Conservation (phyloP, 2,329 filamentous ascomycete genomes). For the Fusarium albosuccineum region DNA sequence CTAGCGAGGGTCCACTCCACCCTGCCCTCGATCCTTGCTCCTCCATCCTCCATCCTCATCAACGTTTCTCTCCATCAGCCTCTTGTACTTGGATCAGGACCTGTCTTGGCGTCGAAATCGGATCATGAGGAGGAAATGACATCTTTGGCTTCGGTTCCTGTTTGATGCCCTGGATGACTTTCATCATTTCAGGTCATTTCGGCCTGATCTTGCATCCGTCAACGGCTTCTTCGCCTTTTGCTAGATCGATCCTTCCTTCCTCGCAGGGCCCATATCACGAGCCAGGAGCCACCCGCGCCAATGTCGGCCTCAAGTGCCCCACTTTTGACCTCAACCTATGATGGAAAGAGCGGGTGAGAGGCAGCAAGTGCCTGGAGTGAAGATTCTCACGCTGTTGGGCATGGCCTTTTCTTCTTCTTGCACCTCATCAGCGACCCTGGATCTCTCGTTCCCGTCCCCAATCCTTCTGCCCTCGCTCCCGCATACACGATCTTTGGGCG, state of each 20-base stretch:
- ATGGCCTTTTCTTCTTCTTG: slow-evolving; percentile 5
- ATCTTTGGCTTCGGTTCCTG: neutral
- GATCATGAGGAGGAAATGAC: slow-evolving; percentile 23
- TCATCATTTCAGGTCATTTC: slow-evolving; percentile 24
- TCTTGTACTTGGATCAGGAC: slow-evolving; percentile 17
- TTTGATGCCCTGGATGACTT: slow-evolving; percentile 11
- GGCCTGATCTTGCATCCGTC: slow-evolving; percentile 8
- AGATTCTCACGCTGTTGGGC: slow-evolving; percentile 23
- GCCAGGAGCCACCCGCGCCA: slow-evolving; percentile 3
- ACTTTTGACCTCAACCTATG: slow-evolving; percentile 33
- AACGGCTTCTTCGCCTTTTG: slow-evolving; percentile 8
- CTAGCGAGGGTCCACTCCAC: slow-evolving; percentile 36
- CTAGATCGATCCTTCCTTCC: neutral
- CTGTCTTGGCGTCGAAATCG: slow-evolving; percentile 10
- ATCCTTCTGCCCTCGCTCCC: slow-evolving; percentile 15
- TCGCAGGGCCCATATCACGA: slow-evolving; percentile 4
- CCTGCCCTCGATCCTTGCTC: neutral
- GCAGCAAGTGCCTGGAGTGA: slow-evolving; percentile 14
- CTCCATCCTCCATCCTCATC: neutral
- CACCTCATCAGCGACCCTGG: slow-evolving; percentile 4
- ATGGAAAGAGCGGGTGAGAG: slow-evolving; percentile 15
- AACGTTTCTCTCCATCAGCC: slow-evolving; percentile 22
- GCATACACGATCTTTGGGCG: slow-evolving; percentile 46
- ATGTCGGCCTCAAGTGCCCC: slow-evolving; percentile 12
- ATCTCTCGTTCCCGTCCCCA: slow-evolving; percentile 27